phyloP scores from a whole-genome alignment of 495 filamentous ascomycete genomes.

The Talaromyces nanjingensis region DNA sequence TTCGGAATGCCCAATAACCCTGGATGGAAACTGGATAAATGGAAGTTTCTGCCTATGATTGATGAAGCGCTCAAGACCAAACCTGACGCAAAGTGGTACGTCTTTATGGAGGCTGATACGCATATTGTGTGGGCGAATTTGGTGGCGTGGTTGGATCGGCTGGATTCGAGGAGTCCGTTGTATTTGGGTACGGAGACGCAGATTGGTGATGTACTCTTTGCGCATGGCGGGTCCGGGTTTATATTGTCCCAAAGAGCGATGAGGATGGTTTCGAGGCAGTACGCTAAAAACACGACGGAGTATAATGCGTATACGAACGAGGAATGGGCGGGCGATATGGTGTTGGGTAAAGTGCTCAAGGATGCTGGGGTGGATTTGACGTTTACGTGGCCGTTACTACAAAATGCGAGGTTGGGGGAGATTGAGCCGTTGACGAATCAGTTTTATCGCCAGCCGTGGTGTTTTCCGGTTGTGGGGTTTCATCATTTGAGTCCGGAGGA shows the following conservation, averaged over 20 bases:
- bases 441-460: constrained; percentile 44
- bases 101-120: constrained; percentile 66
- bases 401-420: constrained; percentile 38
- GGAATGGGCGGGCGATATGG: constrained; percentile 64
- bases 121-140: constrained; percentile 58
- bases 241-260: constrained; percentile 52
- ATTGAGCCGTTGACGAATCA: constrained; percentile 34
- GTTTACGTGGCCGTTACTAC: constrained; percentile 46
- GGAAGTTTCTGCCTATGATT: constrained; percentile 53
- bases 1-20: constrained; percentile 42
- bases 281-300: constrained; percentile 34
- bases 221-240: constrained; percentile 64
- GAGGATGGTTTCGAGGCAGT: constrained; percentile 36
- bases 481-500: constrained; percentile 41
- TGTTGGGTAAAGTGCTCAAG: constrained; percentile 51
- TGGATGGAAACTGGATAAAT: constrained; percentile 53
- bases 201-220: constrained; percentile 50
- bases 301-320: constrained; percentile 46
- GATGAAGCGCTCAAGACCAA: constrained; percentile 35
- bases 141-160: constrained; percentile 45
- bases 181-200: constrained; percentile 56
- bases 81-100: constrained; percentile 54
- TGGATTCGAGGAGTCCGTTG: constrained; percentile 41
- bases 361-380: constrained; percentile 45
- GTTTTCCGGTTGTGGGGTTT: constrained; percentile 47